Base-by-base conservation (phyloP, 768 basidiomycete genomes). In the Antrodiella citrinella region DNA sequence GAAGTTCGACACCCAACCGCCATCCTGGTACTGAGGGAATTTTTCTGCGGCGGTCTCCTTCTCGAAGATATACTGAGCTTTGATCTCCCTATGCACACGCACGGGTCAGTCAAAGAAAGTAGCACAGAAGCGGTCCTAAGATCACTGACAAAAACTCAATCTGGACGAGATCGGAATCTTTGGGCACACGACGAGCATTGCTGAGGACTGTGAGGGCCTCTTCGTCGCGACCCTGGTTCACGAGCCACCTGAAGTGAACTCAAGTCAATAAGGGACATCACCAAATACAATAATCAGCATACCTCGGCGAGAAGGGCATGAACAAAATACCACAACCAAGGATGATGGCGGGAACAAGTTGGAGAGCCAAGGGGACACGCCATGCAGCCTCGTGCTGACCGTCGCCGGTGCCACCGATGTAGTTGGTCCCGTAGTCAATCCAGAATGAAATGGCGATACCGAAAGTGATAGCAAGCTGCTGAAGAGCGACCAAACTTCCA, bases 391-490 rank as follows among this genome's bases (percentile, higher is more conserved):
- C 77, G 47, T 67, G 72, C 59, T 88, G 86, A 4, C 64, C 65
- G 0, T 53, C 56, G 9, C 76, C 75, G 26, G 75, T 81, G 0
- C 84, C 83, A 20, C 83, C 83, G 44, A 86, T 86, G 64, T 78
- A 84, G 66, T 87, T 86, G 22, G 81, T 84, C 19, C 72, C 70
- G 47, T 69, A 72, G 45, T 70, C 68, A 51, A 73, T 73, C 69
- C 69, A 77, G 67, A 72, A 73, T 4, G 66, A 71, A 22, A 86
- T 55, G 81, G 86, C 80, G 62, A 86, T 87, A 19, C 84, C 84
- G 57, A 86, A 86, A 1, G 84, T 85, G 63, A 91, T 91, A 2
- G 86, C 83, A 18, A 90, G 71, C 62, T 90, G 88, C 62, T 90
- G 88, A 7, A 91, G 74, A 2, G 85, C 86, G 47, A 90, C 86